Evolutionary conservation across 192 early-diverging fungal species (phyloP).

Genomic region (Coemansia sp.): DNA sequence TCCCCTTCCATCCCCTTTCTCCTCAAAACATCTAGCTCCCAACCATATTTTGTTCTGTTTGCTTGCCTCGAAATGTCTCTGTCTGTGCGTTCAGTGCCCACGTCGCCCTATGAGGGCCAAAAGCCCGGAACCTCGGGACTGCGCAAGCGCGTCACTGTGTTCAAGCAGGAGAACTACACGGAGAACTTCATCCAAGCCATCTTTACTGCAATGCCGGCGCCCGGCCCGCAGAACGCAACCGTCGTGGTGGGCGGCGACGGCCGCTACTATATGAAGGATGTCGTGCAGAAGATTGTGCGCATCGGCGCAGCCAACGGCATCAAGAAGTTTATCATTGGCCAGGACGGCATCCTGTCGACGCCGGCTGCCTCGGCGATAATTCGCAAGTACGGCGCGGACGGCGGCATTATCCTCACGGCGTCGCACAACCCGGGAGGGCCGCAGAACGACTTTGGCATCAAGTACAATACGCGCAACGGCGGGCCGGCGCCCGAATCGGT

Average conservation of each 20-base stretch:
- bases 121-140: conserved; percentile 97
- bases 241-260: conserved; percentile 97
- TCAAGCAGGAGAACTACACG: conserved; percentile 92
- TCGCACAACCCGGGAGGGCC: conserved; percentile 99
- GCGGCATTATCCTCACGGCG: conserved; percentile 96
- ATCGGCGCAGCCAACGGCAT: conserved; percentile 86
- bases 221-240: conserved; percentile 71
- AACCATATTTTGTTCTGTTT: not conserved
- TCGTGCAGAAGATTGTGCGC: conserved; percentile 83
- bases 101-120: conserved; percentile 84
- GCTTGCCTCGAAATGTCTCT: conserved; percentile 1
- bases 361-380: conserved; percentile 95
- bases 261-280: conserved; percentile 82
- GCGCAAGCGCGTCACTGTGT: conserved; percentile 93
- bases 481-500: conserved; percentile 96
- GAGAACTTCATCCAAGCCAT: conserved; percentile 97
- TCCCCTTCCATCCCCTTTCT: not conserved
- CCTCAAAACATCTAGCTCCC: not conserved
- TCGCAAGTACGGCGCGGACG: conserved; percentile 81
- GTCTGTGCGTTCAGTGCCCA: conserved; percentile 56
- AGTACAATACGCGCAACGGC: conserved; percentile 96
- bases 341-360: conserved; percentile 91
- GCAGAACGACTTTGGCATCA: conserved; percentile 97
- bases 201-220: conserved; percentile 75
- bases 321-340: conserved; percentile 83